Conservation (phyloP, 345 rosid species). For the Physaria fendleri region DNA sequence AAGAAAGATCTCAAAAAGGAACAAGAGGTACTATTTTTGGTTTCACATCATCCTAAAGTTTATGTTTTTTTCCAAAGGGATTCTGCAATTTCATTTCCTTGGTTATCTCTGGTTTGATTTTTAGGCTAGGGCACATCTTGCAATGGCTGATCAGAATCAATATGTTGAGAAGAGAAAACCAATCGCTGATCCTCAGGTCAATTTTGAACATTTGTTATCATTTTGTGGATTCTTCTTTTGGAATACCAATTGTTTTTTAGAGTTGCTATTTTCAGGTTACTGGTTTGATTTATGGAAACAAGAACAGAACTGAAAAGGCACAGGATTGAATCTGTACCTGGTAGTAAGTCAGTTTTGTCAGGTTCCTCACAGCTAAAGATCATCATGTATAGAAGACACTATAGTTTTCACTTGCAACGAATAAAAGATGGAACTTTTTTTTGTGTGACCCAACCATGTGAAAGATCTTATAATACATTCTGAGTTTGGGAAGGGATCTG, state of each 20-base stretch:
- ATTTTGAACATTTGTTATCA: not conserved
- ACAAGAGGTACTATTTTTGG: no score
- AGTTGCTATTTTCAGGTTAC: constrained; percentile 44
- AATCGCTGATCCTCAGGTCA: constrained; percentile 82
- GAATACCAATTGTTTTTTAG: not conserved
- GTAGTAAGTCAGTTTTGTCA: constrained; percentile 16
- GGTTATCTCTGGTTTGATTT: no score
- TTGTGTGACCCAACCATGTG: not conserved
- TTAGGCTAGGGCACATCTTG: constrained; percentile 77
- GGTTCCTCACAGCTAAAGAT: constrained; percentile 4
- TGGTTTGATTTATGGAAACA: constrained; percentile 64
- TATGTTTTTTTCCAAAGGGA: no score
- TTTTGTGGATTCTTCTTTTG: not conserved
- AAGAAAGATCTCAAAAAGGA: no score
- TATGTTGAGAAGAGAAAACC: constrained; percentile 71
- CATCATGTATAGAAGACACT: constrained; percentile 27
- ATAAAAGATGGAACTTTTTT: constrained; percentile 14
- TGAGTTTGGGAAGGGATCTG: not conserved
- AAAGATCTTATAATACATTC: not conserved
- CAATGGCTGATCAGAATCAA: constrained; percentile 59
- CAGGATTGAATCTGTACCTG: not conserved
- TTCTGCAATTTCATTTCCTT: no score
- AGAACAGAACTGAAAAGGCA: constrained; percentile 35
- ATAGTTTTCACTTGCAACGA: constrained; percentile 15
- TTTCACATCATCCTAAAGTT: no score